phyloP scores from a whole-genome alignment of 2,329 filamentous ascomycete species.

The Lizonia empirigonia region DNA sequence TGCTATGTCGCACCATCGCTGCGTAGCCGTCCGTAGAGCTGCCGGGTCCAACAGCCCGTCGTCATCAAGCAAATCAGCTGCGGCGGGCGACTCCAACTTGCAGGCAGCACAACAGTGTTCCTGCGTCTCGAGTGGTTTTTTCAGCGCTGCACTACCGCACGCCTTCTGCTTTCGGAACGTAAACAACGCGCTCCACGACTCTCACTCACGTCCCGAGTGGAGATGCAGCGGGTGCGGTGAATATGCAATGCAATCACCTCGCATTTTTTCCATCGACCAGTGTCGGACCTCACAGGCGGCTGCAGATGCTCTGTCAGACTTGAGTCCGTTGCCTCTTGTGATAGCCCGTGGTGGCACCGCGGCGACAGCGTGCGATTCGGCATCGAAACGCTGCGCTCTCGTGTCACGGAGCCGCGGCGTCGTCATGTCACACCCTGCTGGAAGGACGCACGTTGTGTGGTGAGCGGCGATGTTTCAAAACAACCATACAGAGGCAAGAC shows the following conservation, averaged over 20 bases:
- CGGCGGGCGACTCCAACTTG: slow-evolving; percentile 23
- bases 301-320: slow-evolving; percentile 20
- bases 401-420: slow-evolving; percentile 32
- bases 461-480: slow-evolving; percentile 42
- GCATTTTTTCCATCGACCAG: slow-evolving; percentile 9
- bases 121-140: slow-evolving; percentile 30
- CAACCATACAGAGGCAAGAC: slow-evolving; percentile 33
- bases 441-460: slow-evolving; percentile 32
- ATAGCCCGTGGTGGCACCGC: slow-evolving; percentile 37
- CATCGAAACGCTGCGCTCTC: slow-evolving; percentile 24
- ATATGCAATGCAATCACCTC: slow-evolving; percentile 26
- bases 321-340: slow-evolving; percentile 23
- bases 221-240: slow-evolving; percentile 10
- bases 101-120: slow-evolving; percentile 33
- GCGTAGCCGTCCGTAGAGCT: slow-evolving; percentile 28
- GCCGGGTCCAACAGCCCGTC: slow-evolving; percentile 24
- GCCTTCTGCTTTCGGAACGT: slow-evolving; percentile 18
- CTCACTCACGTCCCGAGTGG: slow-evolving; percentile 13
- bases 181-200: slow-evolving; percentile 23
- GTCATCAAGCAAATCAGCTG: slow-evolving; percentile 42
- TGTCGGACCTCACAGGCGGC: slow-evolving; percentile 20
- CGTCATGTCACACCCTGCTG: slow-evolving; percentile 29
- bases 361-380: slow-evolving; percentile 31
- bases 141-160: slow-evolving; percentile 22
- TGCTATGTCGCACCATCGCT: slow-evolving; percentile 44